These are phyloP conservation scores for Termitomyces sp. DNA, from an alignment of 768 basidiomycete genomes.

Conservation along the genomic window DNA sequence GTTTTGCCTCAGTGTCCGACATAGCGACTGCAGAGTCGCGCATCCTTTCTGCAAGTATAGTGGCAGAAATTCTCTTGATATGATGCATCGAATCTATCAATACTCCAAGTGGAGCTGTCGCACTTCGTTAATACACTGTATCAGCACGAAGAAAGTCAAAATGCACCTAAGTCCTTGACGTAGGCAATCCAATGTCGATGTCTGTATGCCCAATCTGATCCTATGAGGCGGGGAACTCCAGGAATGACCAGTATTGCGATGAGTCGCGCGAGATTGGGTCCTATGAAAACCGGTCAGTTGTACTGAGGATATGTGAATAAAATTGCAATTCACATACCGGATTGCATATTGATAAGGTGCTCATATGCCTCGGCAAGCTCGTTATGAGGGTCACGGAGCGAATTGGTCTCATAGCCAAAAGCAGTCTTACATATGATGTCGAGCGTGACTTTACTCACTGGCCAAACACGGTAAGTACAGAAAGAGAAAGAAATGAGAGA, in stretches of 20 bases:
- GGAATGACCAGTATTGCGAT: conserved; percentile 36
- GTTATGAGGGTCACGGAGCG: conserved; percentile 44
- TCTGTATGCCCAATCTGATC: conserved; percentile 35
- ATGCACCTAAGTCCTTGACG: conserved; percentile 21
- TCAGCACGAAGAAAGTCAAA: not conserved
- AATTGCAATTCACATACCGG: conserved; percentile 19
- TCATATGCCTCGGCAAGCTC: conserved; percentile 50
- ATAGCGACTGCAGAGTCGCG: conserved; percentile 29
- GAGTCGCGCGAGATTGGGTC: conserved; percentile 35
- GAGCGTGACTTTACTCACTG: conserved; percentile 52
- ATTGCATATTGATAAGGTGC: conserved; percentile 38
- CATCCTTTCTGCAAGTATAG: conserved; percentile 42
- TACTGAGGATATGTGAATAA: not conserved
- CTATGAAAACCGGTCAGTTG: conserved; percentile 8
- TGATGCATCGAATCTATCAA: conserved; percentile 40
- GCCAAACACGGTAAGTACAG: not conserved
- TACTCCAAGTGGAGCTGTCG: conserved; percentile 20
- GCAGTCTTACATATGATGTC: conserved; percentile 53
- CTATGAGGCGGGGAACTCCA: conserved; percentile 29
- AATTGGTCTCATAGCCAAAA: conserved; percentile 46
- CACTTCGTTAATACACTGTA: not conserved
- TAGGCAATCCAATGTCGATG: conserved; percentile 31
- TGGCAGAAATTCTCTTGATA: conserved; percentile 38
- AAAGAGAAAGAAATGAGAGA: not conserved
- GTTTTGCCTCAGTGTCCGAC: conserved; percentile 40